phyloP scores from a whole-genome alignment of 345 rosid species.

The Eucalyptus victrix region DNA sequence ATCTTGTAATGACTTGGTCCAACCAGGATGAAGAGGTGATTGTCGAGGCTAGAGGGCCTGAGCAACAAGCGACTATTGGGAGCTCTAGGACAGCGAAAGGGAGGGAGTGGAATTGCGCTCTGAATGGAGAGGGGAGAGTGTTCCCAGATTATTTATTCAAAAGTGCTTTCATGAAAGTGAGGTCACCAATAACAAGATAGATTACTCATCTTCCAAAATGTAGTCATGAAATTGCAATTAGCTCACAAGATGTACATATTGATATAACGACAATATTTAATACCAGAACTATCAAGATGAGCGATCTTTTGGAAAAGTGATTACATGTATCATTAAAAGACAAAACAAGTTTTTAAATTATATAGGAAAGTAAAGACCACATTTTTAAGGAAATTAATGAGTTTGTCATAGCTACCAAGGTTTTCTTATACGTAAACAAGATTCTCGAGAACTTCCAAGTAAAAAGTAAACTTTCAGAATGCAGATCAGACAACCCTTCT shows the following conservation, averaged over 20 bases:
- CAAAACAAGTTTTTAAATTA: background rate
- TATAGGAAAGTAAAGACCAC: background rate
- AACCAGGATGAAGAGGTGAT: background rate
- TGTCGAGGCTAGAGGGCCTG: accelerated
- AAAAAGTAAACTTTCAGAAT: background rate
- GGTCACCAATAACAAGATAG: background rate
- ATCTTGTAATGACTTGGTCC: accelerated
- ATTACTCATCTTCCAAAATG: background rate
- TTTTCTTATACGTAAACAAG: background rate
- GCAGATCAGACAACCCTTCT: background rate
- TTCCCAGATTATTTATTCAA: background rate
- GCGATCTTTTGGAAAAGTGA: background rate
- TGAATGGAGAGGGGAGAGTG: accelerated
- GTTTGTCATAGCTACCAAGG: background rate
- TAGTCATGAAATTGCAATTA: background rate
- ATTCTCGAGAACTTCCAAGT: background rate
- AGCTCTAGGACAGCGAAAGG: accelerated
- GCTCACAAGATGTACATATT: background rate
- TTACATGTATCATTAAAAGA: background rate
- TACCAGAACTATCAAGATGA: accelerated
- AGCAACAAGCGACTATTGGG: background rate
- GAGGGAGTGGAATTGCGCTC: background rate
- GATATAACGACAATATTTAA: background rate
- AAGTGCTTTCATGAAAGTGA: background rate
- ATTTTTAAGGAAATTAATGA: background rate